Evolutionary conservation across 176 grass and related monocot species (phyloP).

Genomic region (Themeda triandra): DNA sequence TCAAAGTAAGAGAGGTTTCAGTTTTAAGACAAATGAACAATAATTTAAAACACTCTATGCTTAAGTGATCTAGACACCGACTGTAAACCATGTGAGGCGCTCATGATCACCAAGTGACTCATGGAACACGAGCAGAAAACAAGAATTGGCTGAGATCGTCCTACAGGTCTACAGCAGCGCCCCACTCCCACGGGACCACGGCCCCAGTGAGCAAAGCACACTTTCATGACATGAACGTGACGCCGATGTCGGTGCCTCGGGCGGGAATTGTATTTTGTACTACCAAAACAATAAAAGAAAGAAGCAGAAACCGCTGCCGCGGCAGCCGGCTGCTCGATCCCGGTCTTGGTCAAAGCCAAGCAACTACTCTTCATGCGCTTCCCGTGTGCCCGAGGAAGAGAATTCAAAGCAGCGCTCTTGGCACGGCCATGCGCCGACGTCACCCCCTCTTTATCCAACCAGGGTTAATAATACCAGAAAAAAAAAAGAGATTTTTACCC

Average conservation of each 20-base stretch:
- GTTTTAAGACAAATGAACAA: no score
- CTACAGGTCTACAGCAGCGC: no score
- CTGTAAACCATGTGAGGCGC: neutral
- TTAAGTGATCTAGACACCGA: no score
- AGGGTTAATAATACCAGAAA: neutral
- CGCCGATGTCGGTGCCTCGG: neutral
- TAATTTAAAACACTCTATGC: no score
- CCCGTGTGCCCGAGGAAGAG: neutral
- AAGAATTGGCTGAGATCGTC: neutral
- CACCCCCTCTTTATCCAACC: neutral
- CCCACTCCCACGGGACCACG: neutral
- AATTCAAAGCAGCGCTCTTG: slow-evolving; percentile 39
- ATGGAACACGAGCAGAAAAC: neutral
- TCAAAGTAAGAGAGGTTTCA: no score
- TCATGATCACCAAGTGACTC: no score
- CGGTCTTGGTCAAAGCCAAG: neutral
- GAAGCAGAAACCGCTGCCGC: no score
- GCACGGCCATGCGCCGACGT: neutral
- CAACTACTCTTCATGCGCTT: neutral
- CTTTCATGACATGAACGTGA: neutral
- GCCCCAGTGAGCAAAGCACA: neutral
- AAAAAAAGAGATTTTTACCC: no score
- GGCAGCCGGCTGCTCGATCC: no score
- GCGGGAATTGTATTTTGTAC: neutral
- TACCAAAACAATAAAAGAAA: neutral